Evolutionary conservation across 2,329 filamentous ascomycete species (phyloP), one percentile per base, ranked within the genome.

Genomic region (Colletotrichum sp.): DNA sequence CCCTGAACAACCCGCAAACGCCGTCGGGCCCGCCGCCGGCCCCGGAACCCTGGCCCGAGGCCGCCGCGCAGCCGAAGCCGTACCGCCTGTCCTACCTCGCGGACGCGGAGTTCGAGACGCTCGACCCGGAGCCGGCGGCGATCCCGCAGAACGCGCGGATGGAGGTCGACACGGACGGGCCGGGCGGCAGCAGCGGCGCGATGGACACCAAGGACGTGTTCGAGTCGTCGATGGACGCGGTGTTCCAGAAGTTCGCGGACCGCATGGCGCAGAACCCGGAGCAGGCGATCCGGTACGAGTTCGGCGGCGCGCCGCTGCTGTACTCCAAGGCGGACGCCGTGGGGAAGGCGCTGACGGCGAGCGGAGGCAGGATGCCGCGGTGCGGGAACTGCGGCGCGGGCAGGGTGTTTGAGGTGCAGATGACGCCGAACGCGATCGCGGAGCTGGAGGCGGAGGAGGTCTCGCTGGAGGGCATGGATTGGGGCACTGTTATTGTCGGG

Each of bases 41-140:
- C 0, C 86, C 90, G 1, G 91, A 95, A 79, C 93, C 95, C 10
- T 99, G 96, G 96, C 96, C 96, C 1, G 82, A 89, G 15, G 85
- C 88, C 52, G 88, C 91, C 3, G 85, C 89, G 0, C 93, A 94
- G 79, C 94, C 95, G 0, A 77, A 88, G 2, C 88, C 95, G 0
- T 99, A 96, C 84, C 94, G 95, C 1, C 86, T 90, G 34, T 94
- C 94, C 82, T 95, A 95, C 86, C 92, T 96, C 60, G 89, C 93
- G 67, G 97, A 99, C 79, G 96, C 96, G 67, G 96, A 98, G 81
- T 98, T 95, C 85, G 97, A 99, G 84, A 94, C 94, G 6, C 90
- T 99, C 30, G 95, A 95, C 77, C 92, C 79, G 80, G 87, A 82
- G 4, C 89, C 90, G 0, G 84, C 85, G 34, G 89, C 90, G 58